These are phyloP conservation scores for Leishmania turanica DNA, from an alignment of 208 protist genomes.

Conservation along the genomic window DNA sequence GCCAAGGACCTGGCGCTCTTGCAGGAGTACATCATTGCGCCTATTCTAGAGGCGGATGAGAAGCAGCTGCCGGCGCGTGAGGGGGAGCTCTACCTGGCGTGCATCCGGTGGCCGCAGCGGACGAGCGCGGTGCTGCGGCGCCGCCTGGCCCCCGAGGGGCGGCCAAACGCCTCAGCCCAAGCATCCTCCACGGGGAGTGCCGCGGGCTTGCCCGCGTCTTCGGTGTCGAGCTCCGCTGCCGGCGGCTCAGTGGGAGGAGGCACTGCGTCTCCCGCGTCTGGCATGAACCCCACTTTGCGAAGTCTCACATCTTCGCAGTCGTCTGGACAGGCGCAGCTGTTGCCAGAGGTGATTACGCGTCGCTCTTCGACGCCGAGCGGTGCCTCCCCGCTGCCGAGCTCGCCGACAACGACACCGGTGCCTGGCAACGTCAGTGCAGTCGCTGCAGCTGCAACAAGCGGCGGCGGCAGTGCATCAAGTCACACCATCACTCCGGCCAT, in stretches of 20 bases:
- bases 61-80: constrained; percentile 53
- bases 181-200: not conserved
- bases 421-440: not conserved
- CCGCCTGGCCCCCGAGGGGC: constrained; percentile 25
- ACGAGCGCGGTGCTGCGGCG: constrained; percentile 60
- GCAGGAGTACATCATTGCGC: constrained; percentile 71
- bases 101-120: constrained; percentile 63
- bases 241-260: constrained; percentile 7
- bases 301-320: constrained; percentile 7
- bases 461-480: not conserved
- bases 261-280: not conserved
- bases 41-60: constrained; percentile 61
- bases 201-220: not conserved
- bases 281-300: not conserved
- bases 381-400: constrained; percentile 14
- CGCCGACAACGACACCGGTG: not conserved
- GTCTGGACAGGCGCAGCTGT: constrained; percentile 7
- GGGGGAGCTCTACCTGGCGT: constrained; percentile 69
- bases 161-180: constrained; percentile 4
- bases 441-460: not conserved
- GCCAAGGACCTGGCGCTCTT: constrained; percentile 46
- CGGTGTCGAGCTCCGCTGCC: constrained; percentile 2
- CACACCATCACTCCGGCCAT: not conserved
- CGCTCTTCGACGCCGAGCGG: constrained; percentile 3
- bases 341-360: constrained; percentile 18